Evolutionary conservation across 2,329 filamentous ascomycete species (phyloP).

Genomic region (Leptodontidium sp.): DNA sequence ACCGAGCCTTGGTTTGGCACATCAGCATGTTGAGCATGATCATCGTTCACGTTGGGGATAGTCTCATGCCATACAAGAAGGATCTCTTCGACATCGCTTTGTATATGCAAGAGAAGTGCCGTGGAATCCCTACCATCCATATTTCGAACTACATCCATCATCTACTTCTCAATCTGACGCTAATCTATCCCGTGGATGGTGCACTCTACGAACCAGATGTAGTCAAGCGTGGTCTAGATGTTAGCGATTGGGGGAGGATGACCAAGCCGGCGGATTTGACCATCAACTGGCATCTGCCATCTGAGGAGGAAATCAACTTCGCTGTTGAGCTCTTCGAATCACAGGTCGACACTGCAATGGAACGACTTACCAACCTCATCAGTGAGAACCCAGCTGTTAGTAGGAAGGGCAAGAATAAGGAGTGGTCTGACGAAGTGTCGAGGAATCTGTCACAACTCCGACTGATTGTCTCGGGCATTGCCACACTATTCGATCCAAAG

Average conservation of each 20-base stretch:
- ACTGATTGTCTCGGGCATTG: slow-evolving; percentile 89
- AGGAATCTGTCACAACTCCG: slow-evolving; percentile 87
- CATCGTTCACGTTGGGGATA: slow-evolving; percentile 91
- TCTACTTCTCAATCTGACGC: slow-evolving; percentile 89
- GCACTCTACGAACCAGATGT: slow-evolving; percentile 84
- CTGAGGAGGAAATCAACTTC: slow-evolving; percentile 81
- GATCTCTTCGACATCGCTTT: slow-evolving; percentile 90
- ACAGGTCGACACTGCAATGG: slow-evolving; percentile 79
- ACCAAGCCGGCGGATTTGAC: slow-evolving; percentile 78
- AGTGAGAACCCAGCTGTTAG: slow-evolving; percentile 83
- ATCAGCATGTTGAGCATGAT: slow-evolving; percentile 98
- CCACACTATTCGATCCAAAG: slow-evolving; percentile 85
- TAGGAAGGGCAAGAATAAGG: slow-evolving; percentile 93
- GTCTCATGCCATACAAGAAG: slow-evolving; percentile 87
- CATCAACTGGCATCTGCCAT: slow-evolving; percentile 91
- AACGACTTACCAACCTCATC: slow-evolving; percentile 80
- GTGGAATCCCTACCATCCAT: slow-evolving; percentile 92
- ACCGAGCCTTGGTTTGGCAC: slow-evolving; percentile 94
- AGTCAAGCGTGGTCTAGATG: slow-evolving; percentile 73
- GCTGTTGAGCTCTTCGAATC: slow-evolving; percentile 88
- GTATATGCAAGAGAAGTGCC: slow-evolving; percentile 97
- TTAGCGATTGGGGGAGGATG: slow-evolving; percentile 85
- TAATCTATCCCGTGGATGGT: slow-evolving; percentile 92
- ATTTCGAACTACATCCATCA: slow-evolving; percentile 99
- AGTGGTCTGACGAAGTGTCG: slow-evolving; percentile 97